These are phyloP conservation scores for Metschnikowia colocasiae DNA, from an alignment of 805 yeast species.

Conservation along the genomic window DNA sequence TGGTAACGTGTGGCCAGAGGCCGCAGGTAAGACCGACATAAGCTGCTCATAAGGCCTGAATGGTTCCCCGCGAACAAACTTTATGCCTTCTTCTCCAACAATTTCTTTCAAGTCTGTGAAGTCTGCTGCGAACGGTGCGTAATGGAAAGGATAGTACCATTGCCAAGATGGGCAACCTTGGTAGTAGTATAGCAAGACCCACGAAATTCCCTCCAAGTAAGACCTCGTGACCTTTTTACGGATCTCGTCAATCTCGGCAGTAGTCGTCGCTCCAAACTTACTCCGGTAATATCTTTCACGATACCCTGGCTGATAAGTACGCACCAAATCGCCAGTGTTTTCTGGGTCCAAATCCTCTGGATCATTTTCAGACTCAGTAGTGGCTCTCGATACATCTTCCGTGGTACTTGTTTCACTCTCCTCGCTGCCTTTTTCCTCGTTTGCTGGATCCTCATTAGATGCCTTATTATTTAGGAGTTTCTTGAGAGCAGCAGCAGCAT, in stretches of 20 bases:
- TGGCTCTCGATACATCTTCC: conserved; percentile 27
- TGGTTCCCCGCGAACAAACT: conserved; percentile 68
- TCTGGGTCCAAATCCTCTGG: conserved; percentile 25
- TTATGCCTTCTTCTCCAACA: conserved; percentile 43
- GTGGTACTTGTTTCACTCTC: background rate
- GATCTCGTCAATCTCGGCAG: conserved; percentile 50
- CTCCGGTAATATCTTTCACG: conserved; percentile 71
- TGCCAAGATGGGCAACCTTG: conserved; percentile 99
- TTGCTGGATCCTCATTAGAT: conserved; percentile 20
- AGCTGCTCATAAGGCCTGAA: conserved; percentile 89
- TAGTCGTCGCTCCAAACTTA: conserved; percentile 61
- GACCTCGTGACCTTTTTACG: conserved; percentile 60
- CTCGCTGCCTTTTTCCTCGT: conserved; percentile 22
- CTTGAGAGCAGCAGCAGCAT: conserved; percentile 60
- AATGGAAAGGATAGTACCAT: conserved; percentile 96
- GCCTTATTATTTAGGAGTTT: conserved; percentile 32
- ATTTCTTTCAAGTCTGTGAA: conserved; percentile 54
- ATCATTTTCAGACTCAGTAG: conserved; percentile 10
- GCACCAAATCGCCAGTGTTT: conserved; percentile 45
- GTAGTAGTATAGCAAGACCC: conserved; percentile 91
- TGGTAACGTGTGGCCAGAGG: conserved; percentile 83
- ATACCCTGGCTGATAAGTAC: conserved; percentile 86
- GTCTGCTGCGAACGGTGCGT: conserved; percentile 96
- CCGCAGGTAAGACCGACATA: conserved; percentile 94
- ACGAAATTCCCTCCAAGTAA: conserved; percentile 93